phyloP scores from a whole-genome alignment of 805 yeast genomes.

The Gaillardinia entomophila region DNA sequence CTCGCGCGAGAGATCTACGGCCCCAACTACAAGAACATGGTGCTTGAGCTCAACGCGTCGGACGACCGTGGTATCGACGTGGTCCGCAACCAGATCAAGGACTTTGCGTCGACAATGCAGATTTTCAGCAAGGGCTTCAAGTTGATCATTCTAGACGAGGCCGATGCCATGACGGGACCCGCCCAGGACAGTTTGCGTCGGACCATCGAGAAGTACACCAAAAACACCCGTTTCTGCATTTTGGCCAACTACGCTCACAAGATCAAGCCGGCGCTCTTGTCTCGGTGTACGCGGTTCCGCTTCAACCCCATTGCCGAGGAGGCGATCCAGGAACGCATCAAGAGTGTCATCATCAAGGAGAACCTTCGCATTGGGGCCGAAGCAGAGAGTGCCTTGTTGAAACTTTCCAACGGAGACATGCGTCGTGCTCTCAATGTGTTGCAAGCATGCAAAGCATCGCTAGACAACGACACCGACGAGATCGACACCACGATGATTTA shows the following conservation, averaged over 20 bases:
- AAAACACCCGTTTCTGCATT: constrained; percentile 92
- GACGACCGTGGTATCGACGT: constrained; percentile 98
- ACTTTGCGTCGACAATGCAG: constrained; percentile 93
- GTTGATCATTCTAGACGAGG: constrained; percentile 89
- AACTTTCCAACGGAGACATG: constrained; percentile 91
- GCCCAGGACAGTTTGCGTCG: constrained; percentile 82
- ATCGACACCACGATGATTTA: constrained; percentile 75
- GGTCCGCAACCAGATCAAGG: constrained; percentile 95
- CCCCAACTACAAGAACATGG: constrained; percentile 74
- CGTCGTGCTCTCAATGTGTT: constrained; percentile 87
- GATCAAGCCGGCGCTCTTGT: constrained; percentile 86
- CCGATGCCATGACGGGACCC: constrained; percentile 87
- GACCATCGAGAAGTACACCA: constrained; percentile 86
- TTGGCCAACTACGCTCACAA: constrained; percentile 95
- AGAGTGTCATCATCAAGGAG: constrained; percentile 66
- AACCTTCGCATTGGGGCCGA: constrained; percentile 48
- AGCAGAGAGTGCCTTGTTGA: constrained; percentile 63
- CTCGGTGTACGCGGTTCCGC: constrained; percentile 93
- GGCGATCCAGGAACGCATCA: constrained; percentile 65
- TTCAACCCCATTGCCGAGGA: constrained; percentile 72
- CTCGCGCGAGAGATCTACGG: constrained; percentile 87
- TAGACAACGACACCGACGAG: constrained; percentile 33
- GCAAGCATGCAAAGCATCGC: constrained; percentile 87
- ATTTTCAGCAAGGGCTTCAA: constrained; percentile 84
- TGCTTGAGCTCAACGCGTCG: constrained; percentile 89